These are phyloP conservation scores for Clavaria fumosa DNA, from an alignment of 768 basidiomycete genomes.

Conservation along the genomic window DNA sequence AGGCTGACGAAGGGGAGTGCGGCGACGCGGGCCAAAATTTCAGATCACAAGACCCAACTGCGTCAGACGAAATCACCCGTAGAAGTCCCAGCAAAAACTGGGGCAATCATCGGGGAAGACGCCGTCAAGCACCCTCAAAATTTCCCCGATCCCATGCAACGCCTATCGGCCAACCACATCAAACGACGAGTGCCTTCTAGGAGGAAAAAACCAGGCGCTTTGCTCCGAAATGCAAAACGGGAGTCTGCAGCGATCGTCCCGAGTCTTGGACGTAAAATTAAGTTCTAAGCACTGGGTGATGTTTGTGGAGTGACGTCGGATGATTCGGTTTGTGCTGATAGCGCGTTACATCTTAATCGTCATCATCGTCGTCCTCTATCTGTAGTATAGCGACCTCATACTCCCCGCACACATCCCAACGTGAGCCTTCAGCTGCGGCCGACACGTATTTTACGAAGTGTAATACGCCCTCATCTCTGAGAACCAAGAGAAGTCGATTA, in stretches of 20 bases:
- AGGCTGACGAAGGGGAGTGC: slow-evolving; percentile 6
- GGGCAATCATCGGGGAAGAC: too few species aligned
- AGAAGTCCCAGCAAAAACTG: slow-evolving; percentile 14
- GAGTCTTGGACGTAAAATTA: slow-evolving; percentile 56
- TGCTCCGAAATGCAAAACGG: slow-evolving; percentile 60
- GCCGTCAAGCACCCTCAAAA: too few species aligned
- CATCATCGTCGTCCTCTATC: slow-evolving; percentile 30
- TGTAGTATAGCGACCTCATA: slow-evolving; percentile 79
- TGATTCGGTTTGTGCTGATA: slow-evolving; percentile 5
- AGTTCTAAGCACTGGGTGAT: slow-evolving; percentile 31
- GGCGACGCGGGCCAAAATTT: slow-evolving; percentile 3
- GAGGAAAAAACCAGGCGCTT: slow-evolving; percentile 64
- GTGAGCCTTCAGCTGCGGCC: slow-evolving; percentile 72
- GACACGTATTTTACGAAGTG: slow-evolving; percentile 92
- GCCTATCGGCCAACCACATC: too few species aligned
- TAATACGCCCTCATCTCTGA: slow-evolving; percentile 88
- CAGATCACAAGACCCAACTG: neutral
- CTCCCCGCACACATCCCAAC: slow-evolving; percentile 90
- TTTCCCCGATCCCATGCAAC: too few species aligned
- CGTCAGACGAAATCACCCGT: slow-evolving; percentile 1
- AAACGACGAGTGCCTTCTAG: slow-evolving; percentile 23
- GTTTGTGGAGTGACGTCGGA: neutral
- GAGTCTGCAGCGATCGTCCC: slow-evolving; percentile 61
- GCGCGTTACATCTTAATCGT: neutral
- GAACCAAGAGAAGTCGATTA: slow-evolving; percentile 75